phyloP scores from a whole-genome alignment of 352 stramenopile genomes.

The Phytopythium cucurbitacearum region DNA sequence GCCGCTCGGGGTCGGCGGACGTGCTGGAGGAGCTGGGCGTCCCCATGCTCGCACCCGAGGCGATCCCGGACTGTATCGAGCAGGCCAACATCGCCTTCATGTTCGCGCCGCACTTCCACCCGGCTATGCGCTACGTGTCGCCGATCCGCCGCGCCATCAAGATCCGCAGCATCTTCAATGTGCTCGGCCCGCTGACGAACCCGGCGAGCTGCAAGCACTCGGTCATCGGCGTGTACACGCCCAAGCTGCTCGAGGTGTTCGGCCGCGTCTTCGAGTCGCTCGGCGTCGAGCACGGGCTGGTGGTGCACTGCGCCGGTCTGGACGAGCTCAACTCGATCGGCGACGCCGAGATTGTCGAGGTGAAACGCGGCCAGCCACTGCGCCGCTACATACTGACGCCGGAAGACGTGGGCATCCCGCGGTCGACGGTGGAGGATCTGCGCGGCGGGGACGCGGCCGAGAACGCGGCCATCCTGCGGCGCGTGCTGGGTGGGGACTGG shows the following conservation, averaged over 20 bases:
- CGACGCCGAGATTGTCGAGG: constrained; percentile 72
- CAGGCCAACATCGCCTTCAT: constrained; percentile 96
- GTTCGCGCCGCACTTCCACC: constrained; percentile 97
- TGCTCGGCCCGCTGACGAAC: constrained; percentile 98
- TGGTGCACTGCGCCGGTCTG: constrained; percentile 98
- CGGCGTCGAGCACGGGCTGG: constrained; percentile 95
- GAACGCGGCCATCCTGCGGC: constrained; percentile 93
- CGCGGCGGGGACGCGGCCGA: constrained; percentile 93
- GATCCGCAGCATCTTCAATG: constrained; percentile 97
- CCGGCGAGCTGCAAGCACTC: constrained; percentile 92
- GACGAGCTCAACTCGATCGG: constrained; percentile 98
- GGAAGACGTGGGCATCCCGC: constrained; percentile 85
- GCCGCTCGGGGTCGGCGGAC: constrained; percentile 93
- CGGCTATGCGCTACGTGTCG: constrained; percentile 93
- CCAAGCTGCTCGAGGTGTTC: constrained; percentile 87
- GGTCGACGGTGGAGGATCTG: constrained; percentile 92
- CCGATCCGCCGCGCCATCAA: constrained; percentile 95
- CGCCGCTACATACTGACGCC: constrained; percentile 40
- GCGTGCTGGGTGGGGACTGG: constrained; percentile 69
- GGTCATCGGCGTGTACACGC: constrained; percentile 99
- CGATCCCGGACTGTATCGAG: constrained; percentile 92
- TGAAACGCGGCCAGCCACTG: constrained; percentile 43
- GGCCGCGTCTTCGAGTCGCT: constrained; percentile 84
- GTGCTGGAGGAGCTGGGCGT: constrained; percentile 96
- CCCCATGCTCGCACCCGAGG: constrained; percentile 88